phyloP scores from a whole-genome alignment of 805 yeast species.

The Peterozyma xylosa region DNA sequence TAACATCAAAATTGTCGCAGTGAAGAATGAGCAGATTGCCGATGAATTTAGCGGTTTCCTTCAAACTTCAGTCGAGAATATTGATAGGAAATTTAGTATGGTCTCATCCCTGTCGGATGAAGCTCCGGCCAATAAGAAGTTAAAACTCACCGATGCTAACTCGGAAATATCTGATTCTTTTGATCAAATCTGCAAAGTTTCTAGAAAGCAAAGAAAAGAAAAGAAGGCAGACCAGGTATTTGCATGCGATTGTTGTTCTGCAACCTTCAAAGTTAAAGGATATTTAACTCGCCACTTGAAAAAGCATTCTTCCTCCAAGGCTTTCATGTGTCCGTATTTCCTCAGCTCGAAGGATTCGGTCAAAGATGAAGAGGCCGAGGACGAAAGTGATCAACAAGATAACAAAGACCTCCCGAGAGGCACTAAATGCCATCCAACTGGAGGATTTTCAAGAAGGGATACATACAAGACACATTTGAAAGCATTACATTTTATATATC shows the following conservation, averaged over 20 bases:
- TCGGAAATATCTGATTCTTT: no score
- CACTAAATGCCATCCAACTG: constrained; percentile 45
- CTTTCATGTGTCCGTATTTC: constrained; percentile 50
- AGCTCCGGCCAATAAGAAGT: no score
- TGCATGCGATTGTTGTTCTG: constrained; percentile 39
- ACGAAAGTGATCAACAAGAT: not conserved
- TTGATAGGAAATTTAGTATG: no score
- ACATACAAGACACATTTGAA: constrained; percentile 53
- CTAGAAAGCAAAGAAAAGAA: not conserved
- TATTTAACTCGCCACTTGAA: constrained; percentile 49
- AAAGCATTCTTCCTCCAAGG: constrained; percentile 41
- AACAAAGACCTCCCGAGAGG: constrained; percentile 8
- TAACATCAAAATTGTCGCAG: no score
- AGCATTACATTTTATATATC: constrained; percentile 49
- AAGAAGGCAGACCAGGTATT: constrained; percentile 2
- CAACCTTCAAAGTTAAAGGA: constrained; percentile 42
- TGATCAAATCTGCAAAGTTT: not conserved
- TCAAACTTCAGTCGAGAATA: no score
- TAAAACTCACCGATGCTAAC: no score
- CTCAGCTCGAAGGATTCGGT: constrained; percentile 11
- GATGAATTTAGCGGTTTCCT: no score
- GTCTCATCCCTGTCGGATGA: no score
- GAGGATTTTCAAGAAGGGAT: constrained; percentile 53
- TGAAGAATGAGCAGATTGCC: no score
- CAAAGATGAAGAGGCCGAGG: not conserved